Evolutionary conservation across 805 yeast genomes (phyloP).

Genomic region (Zygotorulaspora chibaensis): DNA sequence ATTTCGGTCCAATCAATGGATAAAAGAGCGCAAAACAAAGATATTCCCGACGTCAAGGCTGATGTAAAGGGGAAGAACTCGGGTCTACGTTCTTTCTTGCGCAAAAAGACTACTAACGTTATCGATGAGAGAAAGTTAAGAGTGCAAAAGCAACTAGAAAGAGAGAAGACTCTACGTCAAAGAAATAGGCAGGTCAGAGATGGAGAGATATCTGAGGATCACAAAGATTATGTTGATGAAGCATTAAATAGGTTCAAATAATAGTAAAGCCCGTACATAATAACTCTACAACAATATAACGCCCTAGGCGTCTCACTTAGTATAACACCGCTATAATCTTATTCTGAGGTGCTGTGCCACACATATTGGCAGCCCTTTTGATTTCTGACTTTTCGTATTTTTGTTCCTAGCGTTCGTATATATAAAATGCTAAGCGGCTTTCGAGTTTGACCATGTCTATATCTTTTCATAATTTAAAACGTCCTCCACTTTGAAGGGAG

Average conservation of each 20-base stretch:
- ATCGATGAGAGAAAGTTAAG: constrained; percentile 80
- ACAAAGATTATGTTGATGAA: constrained; percentile 38
- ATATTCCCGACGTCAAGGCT: constrained; percentile 58
- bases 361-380: background rate
- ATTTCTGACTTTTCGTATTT: background rate
- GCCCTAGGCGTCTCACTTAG: too few relatives aligned
- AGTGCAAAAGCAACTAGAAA: constrained; percentile 65
- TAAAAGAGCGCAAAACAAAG: constrained; percentile 40
- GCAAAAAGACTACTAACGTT: constrained; percentile 81
- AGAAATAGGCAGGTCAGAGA: constrained; percentile 42
- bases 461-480: constrained; percentile 23
- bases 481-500: constrained; percentile 33
- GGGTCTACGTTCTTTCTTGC: constrained; percentile 68
- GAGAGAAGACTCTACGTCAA: constrained; percentile 68
- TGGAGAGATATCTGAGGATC: constrained; percentile 54
- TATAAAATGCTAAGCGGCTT: background rate
- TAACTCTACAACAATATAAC: too few relatives aligned
- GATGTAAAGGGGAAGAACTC: constrained; percentile 78
- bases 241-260: constrained; percentile 39
- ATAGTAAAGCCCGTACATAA: background rate
- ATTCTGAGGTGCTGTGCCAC: too few relatives aligned
- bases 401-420: background rate
- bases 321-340: too few relatives aligned
- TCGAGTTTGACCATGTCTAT: constrained; percentile 1
- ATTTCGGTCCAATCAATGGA: constrained; percentile 35